phyloP scores from a whole-genome alignment of 2,329 filamentous ascomycete genomes.

The Cyclaneusma minus region DNA sequence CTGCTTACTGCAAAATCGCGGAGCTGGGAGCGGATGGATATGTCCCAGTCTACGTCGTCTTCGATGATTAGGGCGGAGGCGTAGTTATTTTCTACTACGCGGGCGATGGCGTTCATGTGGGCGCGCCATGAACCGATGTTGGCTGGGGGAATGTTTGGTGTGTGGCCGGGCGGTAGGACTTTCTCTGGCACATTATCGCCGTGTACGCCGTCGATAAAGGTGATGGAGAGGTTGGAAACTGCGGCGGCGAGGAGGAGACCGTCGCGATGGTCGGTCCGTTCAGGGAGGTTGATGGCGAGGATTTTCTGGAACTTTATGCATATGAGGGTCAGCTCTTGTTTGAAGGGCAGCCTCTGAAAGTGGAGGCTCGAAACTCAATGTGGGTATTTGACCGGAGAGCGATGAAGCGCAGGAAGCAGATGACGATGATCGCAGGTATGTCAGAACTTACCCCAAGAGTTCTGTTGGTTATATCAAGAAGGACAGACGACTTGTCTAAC shows the following conservation, averaged over 20 bases:
- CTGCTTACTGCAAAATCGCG: conserved; percentile 16
- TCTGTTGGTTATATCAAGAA: no score
- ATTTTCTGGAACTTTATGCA: conserved; percentile 32
- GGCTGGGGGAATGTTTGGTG: conserved; percentile 16
- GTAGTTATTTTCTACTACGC: conserved; percentile 20
- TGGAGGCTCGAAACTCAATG: no score
- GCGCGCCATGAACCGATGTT: conserved; percentile 23
- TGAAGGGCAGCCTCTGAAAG: no score
- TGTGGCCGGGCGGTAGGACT: conserved; percentile 17
- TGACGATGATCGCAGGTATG: no score
- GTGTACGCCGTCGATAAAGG: conserved; percentile 29
- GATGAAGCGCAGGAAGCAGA: no score
- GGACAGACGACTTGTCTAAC: no score
- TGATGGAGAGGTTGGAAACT: conserved; percentile 26
- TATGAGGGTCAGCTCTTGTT: no score
- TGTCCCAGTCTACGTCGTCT: conserved; percentile 26
- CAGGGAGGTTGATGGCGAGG: conserved; percentile 34
- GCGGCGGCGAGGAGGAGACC: conserved; percentile 30
- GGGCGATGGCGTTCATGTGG: conserved; percentile 22
- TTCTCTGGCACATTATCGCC: conserved; percentile 23
- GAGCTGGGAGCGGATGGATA: conserved; percentile 20
- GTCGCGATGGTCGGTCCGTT: conserved; percentile 34
- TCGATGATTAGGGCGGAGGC: conserved; percentile 23
- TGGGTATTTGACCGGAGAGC: no score
- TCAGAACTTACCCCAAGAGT: no score